Evolutionary conservation across 2,329 filamentous ascomycete species (phyloP).

Genomic region (Thelonectria discophora): DNA sequence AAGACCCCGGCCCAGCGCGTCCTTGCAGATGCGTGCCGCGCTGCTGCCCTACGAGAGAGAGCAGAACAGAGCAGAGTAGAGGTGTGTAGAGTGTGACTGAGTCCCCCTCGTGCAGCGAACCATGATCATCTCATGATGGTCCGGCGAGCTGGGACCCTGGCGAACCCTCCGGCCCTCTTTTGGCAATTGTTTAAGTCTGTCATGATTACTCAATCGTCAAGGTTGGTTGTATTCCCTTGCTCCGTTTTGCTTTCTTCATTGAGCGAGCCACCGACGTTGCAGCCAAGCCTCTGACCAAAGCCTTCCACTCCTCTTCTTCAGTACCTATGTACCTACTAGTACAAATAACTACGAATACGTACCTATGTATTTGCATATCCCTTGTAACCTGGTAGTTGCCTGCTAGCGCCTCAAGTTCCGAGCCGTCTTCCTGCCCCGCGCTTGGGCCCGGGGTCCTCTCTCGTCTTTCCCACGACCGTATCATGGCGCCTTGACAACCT

Average conservation of each 20-base stretch:
- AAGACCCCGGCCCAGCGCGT: slow-evolving; percentile 3
- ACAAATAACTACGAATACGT: too few species aligned
- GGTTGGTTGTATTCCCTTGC: too few species aligned
- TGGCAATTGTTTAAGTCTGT: slow-evolving; percentile 5
- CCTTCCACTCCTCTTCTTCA: too few species aligned
- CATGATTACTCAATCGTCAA: slow-evolving; percentile 1
- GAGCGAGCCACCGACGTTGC: slow-evolving; percentile 18
- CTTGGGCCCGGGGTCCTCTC: slow-evolving; percentile 15
- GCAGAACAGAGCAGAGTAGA: too few species aligned
- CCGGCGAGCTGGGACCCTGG: slow-evolving; percentile 30
- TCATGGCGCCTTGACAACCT: slow-evolving; percentile 15
- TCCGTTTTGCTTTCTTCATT: too few species aligned
- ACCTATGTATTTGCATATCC: too few species aligned
- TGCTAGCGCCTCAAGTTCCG: slow-evolving; percentile 10
- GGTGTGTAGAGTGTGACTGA: slow-evolving; percentile 14
- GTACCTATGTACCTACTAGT: too few species aligned
- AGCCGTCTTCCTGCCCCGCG: slow-evolving; percentile 20
- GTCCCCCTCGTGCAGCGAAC: slow-evolving; percentile 32
- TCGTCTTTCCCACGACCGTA: not conserved
- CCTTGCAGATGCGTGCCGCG: slow-evolving; percentile 20
- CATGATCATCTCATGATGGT: slow-evolving; percentile 43
- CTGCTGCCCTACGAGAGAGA: slow-evolving; percentile 14
- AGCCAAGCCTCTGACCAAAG: too few species aligned
- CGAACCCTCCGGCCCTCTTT: slow-evolving; percentile 20
- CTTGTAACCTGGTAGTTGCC: not conserved